Evolutionary conservation across 768 basidiomycete genomes (phyloP), one percentile per base, ranked within the genome.

Genomic region (Leccinellum luteum): DNA sequence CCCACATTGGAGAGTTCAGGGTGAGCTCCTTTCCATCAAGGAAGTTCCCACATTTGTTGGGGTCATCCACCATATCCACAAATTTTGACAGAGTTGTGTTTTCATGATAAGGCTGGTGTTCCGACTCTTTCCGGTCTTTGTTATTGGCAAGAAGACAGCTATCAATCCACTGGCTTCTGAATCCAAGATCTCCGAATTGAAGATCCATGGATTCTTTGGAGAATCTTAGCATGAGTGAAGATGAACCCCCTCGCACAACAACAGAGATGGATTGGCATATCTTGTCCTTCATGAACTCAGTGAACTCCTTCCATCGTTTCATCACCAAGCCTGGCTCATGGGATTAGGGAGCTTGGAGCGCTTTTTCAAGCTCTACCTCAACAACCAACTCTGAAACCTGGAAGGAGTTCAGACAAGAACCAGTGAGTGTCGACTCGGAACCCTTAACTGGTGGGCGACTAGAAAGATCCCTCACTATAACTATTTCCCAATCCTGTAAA

Each of bases 21-120:
- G 43, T 60, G 3, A 56, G 1, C 45, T 52, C n/a, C n/a, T 60
- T 60, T 1, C 7, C 27, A 8, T 60, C 47, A 0, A 60, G 51
- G 14, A 60, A 60, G 7, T 60, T 60, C 4, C 55, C 55, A 13
- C 59, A 60, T 3, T 41, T 17, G 0, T 15, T 32, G 0, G 25
- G 0, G 6, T 56, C 51, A 3, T 45, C 17, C 3, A 34, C n/a
- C 3, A 43, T 31, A 12, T 60, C 51, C 0, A 60, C 1, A 4
- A 60, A 60, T 6, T 43, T 6, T 0, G 14, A 2, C 50, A 60
- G 7, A 1, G 19, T 52, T 1, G 44, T 60, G 0, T 4, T 17
- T 2, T 9, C 7, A 12, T 59, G 58, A 28, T 19, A 55, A 12
- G 10, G 12, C 7, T 15, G 30, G 2, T 3, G 8, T 2, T 1